phyloP scores from a whole-genome alignment of 1,139 yeast species.

The Yamadazyma kanchanaburiensis region DNA sequence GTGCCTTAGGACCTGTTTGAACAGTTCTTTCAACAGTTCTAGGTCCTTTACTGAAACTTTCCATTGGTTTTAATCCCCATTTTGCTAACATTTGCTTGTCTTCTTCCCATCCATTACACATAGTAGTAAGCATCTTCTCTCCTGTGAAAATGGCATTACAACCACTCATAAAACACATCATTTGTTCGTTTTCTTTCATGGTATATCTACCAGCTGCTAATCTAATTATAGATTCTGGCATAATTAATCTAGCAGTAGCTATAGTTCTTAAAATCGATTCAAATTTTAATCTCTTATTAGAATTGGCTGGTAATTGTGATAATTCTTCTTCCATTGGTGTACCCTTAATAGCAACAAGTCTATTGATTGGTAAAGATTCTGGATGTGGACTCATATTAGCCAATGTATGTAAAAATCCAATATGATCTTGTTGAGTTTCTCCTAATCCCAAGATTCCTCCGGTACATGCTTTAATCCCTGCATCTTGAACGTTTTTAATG shows the following conservation, averaged over 20 bases:
- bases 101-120: constrained; percentile 85
- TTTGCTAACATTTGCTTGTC: constrained; percentile 62
- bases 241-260: constrained; percentile 70
- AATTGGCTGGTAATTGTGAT: constrained; percentile 34
- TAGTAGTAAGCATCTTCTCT: constrained; percentile 75
- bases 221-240: constrained; percentile 71
- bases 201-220: constrained; percentile 81
- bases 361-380: constrained; percentile 77
- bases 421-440: constrained; percentile 68
- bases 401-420: constrained; percentile 64
- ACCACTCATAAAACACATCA: constrained; percentile 73
- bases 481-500: constrained; percentile 57
- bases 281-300: constrained; percentile 43
- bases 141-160: constrained; percentile 82
- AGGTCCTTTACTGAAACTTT: constrained; percentile 32
- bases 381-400: constrained; percentile 70
- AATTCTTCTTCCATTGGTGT: constrained; percentile 68
- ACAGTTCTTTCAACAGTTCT: constrained; percentile 1
- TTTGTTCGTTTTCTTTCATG: constrained; percentile 75
- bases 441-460: constrained; percentile 83
- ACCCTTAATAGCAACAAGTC: constrained; percentile 75
- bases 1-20: no score
- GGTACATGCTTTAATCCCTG: constrained; percentile 71
- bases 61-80: constrained; percentile 76
- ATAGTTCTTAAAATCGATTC: constrained; percentile 66